Percentiles rank a stretch among this genome's conserved stretches.
These are phyloP conservation scores for Epicoccum nigrum DNA, from an alignment of 2,329 filamentous ascomycete genomes.

Conservation along the genomic window DNA sequence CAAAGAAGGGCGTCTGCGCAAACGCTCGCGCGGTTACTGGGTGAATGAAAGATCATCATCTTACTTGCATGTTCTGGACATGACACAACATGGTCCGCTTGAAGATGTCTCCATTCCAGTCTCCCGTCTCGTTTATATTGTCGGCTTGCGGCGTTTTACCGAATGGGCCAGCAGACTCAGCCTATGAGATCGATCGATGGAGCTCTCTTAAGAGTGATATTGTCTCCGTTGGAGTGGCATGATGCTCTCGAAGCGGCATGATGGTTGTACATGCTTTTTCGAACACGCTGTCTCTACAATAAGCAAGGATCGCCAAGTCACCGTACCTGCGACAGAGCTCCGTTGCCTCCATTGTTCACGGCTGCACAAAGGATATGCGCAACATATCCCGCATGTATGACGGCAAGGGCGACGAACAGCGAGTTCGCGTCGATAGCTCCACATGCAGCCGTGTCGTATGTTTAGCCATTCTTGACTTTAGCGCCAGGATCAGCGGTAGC, in stretches of 20 bases:
- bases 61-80: not conserved
- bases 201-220: not conserved
- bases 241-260: not conserved
- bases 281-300: not conserved
- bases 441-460: constrained; percentile 3
- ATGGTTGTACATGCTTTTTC: not conserved
- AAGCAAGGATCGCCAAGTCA: constrained; percentile 2
- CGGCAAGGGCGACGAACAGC: constrained; percentile 14
- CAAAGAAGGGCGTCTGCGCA: constrained; percentile 7
- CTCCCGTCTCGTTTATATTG: no score
- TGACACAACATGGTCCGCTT: constrained; percentile 12
- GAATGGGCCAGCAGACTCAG: no score
- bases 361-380: constrained; percentile 8
- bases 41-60: not conserved
- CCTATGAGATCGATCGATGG: no score
- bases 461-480: not conserved
- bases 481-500: constrained; percentile 5
- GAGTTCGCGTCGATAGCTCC: not conserved
- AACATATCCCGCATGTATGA: constrained; percentile 9
- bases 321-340: not conserved
- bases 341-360: not conserved
- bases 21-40: constrained; percentile 8
- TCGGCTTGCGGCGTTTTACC: no score
- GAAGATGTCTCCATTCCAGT: constrained; percentile 8
- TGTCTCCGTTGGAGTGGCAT: not conserved